Evolutionary conservation across 2,329 filamentous ascomycete species (phyloP), one percentile per base, ranked within the genome.

Genomic region (Rutstroemia sp.): DNA sequence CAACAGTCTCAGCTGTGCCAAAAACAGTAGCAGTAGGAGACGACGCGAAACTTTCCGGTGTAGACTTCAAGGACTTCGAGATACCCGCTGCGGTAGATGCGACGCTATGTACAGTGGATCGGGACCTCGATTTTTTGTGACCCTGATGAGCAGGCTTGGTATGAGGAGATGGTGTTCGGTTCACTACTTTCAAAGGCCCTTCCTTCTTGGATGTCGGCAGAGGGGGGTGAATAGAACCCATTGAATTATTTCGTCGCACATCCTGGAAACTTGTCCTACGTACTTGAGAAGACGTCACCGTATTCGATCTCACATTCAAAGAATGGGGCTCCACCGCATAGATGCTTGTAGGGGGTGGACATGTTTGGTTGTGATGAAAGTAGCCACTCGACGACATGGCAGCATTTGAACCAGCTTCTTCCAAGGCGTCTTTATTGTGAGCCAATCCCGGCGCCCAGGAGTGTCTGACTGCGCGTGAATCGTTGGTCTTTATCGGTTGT

Each of bases 371-470:
- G 14, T 23, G 16, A 49, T 54, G 48, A 3, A 47, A 48, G 34
- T 61, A 61, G 44, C 58, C 59, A 14, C 54, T 61, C 34, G 57
- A 44, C 44, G 59, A 34, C 41, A 46, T 55, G 4, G 51, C 49
- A 4, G 49, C 41, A 38, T 58, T 57, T 1, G 57, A 23, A 6
- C 57, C 60, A 23, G 58, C 39, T 30, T 58, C 39, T 30, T 58
- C 25, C 4, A 53, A 42, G 37, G 44, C 34, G 1, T 48, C 46
- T 56, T 51, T 49, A 3, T 41, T 54, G 2, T 34, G 18, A 34
- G 49, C 34, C 18, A 21, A 18, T 2, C 50, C 53, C 25, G 50
- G 56, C 1, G 38, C 52, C 39, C 53, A 48, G 2, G 37, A 46
- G 10, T 47, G 41, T 27, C 27, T 44, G 4, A 37, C 49, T 1